A percentile compares a stretch with the other conserved stretches of the same genome.
Evolutionary conservation across 164 flowering plant species (phyloP).

Genomic region (Euptelea pleiosperma): DNA sequence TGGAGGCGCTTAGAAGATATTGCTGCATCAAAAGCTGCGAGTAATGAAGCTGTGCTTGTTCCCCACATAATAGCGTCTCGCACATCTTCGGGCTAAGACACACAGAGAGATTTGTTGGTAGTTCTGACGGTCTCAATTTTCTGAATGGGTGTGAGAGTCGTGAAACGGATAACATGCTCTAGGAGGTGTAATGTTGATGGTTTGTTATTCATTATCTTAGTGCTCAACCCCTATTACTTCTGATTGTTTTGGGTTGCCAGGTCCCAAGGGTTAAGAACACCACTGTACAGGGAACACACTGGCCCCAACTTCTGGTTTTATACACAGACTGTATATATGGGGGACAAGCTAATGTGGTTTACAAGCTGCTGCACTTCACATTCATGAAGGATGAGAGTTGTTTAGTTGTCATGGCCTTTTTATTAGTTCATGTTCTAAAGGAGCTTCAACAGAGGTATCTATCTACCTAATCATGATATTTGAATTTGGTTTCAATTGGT

Average conservation of each 20-base stretch:
- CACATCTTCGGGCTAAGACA: constrained; percentile 19
- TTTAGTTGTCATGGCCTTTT: constrained; percentile 12
- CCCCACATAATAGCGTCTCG: constrained; percentile 6
- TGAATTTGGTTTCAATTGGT: constrained; percentile 9
- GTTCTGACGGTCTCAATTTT: constrained; percentile 9
- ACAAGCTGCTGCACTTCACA: constrained; percentile 12
- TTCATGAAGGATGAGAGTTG: not conserved
- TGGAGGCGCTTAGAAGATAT: constrained; percentile 74
- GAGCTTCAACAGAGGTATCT: constrained; percentile 15
- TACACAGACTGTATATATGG: constrained; percentile 25
- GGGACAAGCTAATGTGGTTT: constrained; percentile 11
- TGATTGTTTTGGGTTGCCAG: constrained; percentile 19
- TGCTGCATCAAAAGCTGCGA: constrained; percentile 47
- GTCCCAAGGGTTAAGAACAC: constrained; percentile 14
- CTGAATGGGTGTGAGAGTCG: constrained; percentile 5
- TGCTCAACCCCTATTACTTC: constrained; percentile 12
- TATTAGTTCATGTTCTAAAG: constrained; percentile 11
- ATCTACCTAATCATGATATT: constrained; percentile 4
- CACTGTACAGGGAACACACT: constrained; percentile 23
- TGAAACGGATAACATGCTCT: constrained; percentile 9
- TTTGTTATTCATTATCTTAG: not conserved
- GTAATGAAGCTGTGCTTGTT: constrained; percentile 43
- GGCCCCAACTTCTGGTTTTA: constrained; percentile 7
- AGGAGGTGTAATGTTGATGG: constrained; percentile 12
- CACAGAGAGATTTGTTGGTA: constrained; percentile 3